Evolutionary conservation across 805 yeast genomes (phyloP).

Genomic region (Teunomyces barrocoloradensis): DNA sequence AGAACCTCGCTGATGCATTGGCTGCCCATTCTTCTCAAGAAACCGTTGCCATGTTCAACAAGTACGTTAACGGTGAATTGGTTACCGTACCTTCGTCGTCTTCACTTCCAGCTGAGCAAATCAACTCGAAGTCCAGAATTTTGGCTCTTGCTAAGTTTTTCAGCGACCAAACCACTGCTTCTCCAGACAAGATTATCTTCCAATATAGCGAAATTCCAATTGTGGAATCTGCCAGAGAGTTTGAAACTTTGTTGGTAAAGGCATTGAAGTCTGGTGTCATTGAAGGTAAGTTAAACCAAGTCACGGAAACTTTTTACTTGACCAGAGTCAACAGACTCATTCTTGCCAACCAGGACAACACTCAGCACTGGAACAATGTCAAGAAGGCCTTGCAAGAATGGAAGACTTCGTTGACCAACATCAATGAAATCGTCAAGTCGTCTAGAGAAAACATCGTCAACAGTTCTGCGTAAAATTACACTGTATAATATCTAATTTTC

Average conservation of each 20-base stretch:
- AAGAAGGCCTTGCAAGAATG: slow-evolving; percentile 34
- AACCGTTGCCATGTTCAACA: slow-evolving; percentile 27
- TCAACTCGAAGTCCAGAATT: slow-evolving; percentile 36
- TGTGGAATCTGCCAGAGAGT: slow-evolving; percentile 27
- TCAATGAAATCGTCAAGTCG: slow-evolving; percentile 39
- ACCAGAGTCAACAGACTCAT: slow-evolving; percentile 41
- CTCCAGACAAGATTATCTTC: slow-evolving; percentile 25
- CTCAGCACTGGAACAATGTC: slow-evolving; percentile 38
- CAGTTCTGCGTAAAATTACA: slow-evolving; percentile 11
- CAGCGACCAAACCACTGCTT: slow-evolving; percentile 13
- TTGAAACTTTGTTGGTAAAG: slow-evolving; percentile 40
- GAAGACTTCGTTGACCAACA: slow-evolving; percentile 40
- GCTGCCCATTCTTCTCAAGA: slow-evolving; percentile 23
- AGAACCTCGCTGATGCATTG: slow-evolving; percentile 37
- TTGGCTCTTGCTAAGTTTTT: slow-evolving; percentile 41
- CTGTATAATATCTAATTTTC: slow-evolving; percentile 6
- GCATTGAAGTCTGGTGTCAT: slow-evolving; percentile 43
- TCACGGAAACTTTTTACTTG: slow-evolving; percentile 38
- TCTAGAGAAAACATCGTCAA: slow-evolving; percentile 44
- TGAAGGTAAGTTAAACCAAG: slow-evolving; percentile 46
- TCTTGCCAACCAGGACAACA: slow-evolving; percentile 34
- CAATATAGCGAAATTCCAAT: slow-evolving; percentile 37
- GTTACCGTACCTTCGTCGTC: slow-evolving; percentile 19
- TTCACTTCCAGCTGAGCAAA: slow-evolving; percentile 13
- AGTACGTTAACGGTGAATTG: slow-evolving; percentile 36